phyloP scores from a whole-genome alignment of 1,284 basidiomycete genomes.

The Lentinula novae-zelandiae region DNA sequence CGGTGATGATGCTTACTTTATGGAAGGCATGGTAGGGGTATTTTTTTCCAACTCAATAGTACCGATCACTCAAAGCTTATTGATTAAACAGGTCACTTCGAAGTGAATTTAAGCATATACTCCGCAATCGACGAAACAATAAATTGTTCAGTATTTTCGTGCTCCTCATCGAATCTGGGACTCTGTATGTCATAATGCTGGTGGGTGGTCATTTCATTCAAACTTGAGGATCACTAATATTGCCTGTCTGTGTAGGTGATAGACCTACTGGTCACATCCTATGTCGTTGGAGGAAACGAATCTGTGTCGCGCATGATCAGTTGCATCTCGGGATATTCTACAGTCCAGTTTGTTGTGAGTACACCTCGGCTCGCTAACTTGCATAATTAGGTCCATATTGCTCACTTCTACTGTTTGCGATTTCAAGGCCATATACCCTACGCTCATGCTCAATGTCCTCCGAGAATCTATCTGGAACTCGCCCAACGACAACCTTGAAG shows the following conservation, averaged over 20 bases:
- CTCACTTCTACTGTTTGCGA: background rate
- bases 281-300: slow-evolving; percentile 8
- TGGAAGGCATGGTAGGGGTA: slow-evolving; percentile 5
- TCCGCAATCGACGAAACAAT: background rate
- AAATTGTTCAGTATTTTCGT: slow-evolving; percentile 7
- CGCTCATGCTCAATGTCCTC: slow-evolving; percentile 6
- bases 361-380: background rate
- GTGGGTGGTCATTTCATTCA: background rate
- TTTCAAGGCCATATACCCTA: slow-evolving; percentile 7
- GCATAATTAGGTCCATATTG: background rate
- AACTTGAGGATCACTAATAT: background rate
- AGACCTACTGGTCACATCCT: slow-evolving; percentile 4
- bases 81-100: background rate
- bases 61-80: background rate
- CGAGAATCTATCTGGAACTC: slow-evolving; percentile 10
- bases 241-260: background rate
- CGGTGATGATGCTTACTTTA: slow-evolving; percentile 8
- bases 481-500: background rate
- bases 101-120: background rate
- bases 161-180: slow-evolving; percentile 8
- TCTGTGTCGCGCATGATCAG: slow-evolving; percentile 5
- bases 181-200: slow-evolving; percentile 8
- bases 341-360: slow-evolving; percentile 6
- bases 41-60: background rate
- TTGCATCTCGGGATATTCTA: slow-evolving; percentile 8